Evolutionary conservation across 1,284 basidiomycete species (phyloP), one percentile per base, ranked within the genome.

Genomic region (Boletus coffeatus): DNA sequence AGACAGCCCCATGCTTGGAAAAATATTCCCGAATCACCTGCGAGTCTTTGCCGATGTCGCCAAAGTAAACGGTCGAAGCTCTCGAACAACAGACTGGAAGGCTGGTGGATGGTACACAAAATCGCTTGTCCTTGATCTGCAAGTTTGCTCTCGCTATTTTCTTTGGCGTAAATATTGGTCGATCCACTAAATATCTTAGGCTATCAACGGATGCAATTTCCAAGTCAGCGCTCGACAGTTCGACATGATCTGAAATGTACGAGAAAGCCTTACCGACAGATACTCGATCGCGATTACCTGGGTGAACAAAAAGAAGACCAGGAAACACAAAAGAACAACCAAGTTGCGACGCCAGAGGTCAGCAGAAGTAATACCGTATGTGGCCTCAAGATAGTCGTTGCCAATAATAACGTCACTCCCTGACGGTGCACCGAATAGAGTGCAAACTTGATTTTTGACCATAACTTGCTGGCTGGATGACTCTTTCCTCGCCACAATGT

Each of bases 111-210:
- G 2, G 83, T 90, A 78, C 77, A 90, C 64, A 82, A 73, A 61
- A 89, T 90, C 18, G 93, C 92, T 75, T 95, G 93, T 4, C 95
- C 94, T 70, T 88, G 87, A 67, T 90, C 85, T 5, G 93, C 92
- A 39, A 96, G 83, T 72, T 93, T 93, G 34, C 89, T 81, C 63
- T 93, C 90, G 3, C 79, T 77, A 68, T 83, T 79, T 70, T 93
- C 90, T 68, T 86, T 88, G n/a, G 86, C 85, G 70, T 84, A 93
- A 34, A 93, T 82, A 64, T 83, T 80, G 66, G 87, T 75, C 2
- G 83, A 80, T 4, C 79, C 73, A 14, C 76, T 76, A 14, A 76
- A 73, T 9, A 76, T 75, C 64, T 82, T 83, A 77, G 85, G 82
- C 83, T 86, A 52, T 29, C 21, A 4, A 56, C 48, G 3, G 8